Percentiles rank a stretch among this genome's conserved stretches.
Conservation (phyloP, 2,329 filamentous ascomycete genomes). For the Exserohilum turcica region DNA sequence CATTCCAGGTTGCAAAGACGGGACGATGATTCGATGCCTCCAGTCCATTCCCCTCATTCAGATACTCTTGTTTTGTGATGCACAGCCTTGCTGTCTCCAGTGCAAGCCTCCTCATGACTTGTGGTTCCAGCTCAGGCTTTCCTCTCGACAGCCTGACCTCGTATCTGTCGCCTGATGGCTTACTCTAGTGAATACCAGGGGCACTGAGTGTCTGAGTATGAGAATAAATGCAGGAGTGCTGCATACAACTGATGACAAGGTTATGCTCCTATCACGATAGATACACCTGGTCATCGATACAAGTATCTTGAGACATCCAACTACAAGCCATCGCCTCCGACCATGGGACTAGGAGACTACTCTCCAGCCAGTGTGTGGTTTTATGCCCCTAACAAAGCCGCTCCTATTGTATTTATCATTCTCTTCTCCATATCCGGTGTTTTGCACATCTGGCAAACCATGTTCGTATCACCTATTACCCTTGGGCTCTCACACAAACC, state of each 20-base stretch:
- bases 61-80: background rate
- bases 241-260: no score
- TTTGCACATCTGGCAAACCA: constrained; percentile 61
- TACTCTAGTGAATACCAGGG: background rate
- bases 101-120: background rate
- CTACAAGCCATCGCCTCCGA: no score
- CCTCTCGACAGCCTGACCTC: background rate
- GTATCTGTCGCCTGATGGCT: background rate
- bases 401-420: constrained; percentile 60
- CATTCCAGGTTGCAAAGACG: constrained; percentile 19
- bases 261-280: no score
- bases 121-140: background rate
- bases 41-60: background rate
- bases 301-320: no score
- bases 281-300: no score
- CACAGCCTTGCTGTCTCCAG: background rate
- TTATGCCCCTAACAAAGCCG: constrained; percentile 61
- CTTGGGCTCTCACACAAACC: background rate
- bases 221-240: no score
- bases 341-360: constrained; percentile 43
- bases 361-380: constrained; percentile 44
- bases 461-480: constrained; percentile 49
- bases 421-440: constrained; percentile 54
- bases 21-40: background rate
- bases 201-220: background rate